phyloP scores from a whole-genome alignment of 768 basidiomycete species.

The Fistulinella prunicolor region DNA sequence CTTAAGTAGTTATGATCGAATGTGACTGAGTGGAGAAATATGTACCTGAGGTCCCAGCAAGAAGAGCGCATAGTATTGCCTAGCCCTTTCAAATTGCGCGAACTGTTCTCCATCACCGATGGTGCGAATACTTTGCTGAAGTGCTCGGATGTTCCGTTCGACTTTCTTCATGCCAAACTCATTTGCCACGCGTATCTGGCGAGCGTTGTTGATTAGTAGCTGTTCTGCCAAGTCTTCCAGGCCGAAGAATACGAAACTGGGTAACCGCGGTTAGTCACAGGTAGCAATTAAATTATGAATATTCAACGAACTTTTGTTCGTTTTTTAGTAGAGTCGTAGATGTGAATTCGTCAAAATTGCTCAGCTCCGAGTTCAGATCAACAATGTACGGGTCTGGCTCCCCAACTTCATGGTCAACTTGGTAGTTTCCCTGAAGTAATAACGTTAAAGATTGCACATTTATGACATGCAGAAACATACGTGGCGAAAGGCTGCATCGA shows the following conservation, averaged over 20 bases:
- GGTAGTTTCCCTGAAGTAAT: constrained; percentile 71
- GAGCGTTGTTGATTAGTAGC: constrained; percentile 71
- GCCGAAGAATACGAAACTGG: constrained; percentile 85
- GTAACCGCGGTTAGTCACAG: neutral
- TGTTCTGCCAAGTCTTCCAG: constrained; percentile 84
- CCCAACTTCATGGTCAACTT: constrained; percentile 74
- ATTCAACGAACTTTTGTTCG: constrained; percentile 60
- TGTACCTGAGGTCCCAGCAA: constrained; percentile 68
- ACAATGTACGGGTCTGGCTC: constrained; percentile 89
- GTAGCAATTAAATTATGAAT: neutral
- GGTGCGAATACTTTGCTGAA: constrained; percentile 88
- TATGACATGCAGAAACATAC: constrained; percentile 39
- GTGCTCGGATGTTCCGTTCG: constrained; percentile 80
- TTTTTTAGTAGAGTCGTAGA: constrained; percentile 56
- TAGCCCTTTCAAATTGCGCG: constrained; percentile 71
- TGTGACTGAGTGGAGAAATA: neutral
- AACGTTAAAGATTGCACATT: constrained; percentile 7
- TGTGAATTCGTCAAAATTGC: constrained; percentile 69
- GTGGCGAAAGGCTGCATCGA: constrained; percentile 75
- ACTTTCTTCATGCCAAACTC: constrained; percentile 82
- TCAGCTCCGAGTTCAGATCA: constrained; percentile 80
- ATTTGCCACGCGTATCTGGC: constrained; percentile 66
- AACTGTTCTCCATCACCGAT: constrained; percentile 58
- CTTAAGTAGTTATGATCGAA: constrained; percentile 1
- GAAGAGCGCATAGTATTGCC: constrained; percentile 82